Percentiles rank a stretch among this genome's conserved stretches.
phyloP scores from a whole-genome alignment of 2,329 filamentous ascomycete species.

The Ophiocordyceps camponoti-floridani region DNA sequence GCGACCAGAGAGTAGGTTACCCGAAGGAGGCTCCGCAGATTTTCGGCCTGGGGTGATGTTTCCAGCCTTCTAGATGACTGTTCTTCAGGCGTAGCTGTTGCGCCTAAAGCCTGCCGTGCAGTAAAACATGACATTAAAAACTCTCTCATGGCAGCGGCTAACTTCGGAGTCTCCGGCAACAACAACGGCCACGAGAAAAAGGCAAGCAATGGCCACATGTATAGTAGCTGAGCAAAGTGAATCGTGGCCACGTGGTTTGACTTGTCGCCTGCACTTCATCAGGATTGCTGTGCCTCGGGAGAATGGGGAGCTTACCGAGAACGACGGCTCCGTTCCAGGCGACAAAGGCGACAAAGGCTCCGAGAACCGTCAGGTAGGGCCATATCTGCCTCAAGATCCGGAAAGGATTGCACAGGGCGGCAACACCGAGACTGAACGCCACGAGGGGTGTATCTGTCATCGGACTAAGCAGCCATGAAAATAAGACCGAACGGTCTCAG shows the following conservation, averaged over 20 bases:
- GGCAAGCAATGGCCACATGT: slow-evolving; percentile 76
- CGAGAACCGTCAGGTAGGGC: slow-evolving; percentile 45
- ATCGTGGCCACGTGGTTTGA: slow-evolving; percentile 82
- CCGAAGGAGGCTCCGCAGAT: slow-evolving; percentile 15
- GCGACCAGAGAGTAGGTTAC: slow-evolving; percentile 16
- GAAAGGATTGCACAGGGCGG: slow-evolving; percentile 30
- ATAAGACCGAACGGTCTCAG: neutral
- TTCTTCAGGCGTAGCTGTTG: neutral
- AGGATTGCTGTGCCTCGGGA: neutral
- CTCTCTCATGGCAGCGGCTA: slow-evolving; percentile 1
- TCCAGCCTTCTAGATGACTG: neutral
- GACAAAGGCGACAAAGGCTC: slow-evolving; percentile 57
- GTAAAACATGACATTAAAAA: neutral
- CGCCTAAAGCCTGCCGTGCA: neutral
- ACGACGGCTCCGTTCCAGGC: slow-evolving; percentile 83
- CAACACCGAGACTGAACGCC: slow-evolving; percentile 45
- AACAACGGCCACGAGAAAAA: slow-evolving; percentile 82
- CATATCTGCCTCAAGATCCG: slow-evolving; percentile 29
- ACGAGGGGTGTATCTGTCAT: slow-evolving; percentile 33
- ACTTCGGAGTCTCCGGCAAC: slow-evolving; percentile 28
- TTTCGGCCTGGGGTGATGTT: neutral
- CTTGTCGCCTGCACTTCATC: slow-evolving; percentile 52
- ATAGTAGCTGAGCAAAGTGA: slow-evolving; percentile 83
- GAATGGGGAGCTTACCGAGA: slow-evolving; percentile 37
- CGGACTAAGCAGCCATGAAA: slow-evolving; percentile 4